These are phyloP conservation scores for Melanogaster broomeanus DNA, from an alignment of 768 basidiomycete species.

Conservation along the genomic window DNA sequence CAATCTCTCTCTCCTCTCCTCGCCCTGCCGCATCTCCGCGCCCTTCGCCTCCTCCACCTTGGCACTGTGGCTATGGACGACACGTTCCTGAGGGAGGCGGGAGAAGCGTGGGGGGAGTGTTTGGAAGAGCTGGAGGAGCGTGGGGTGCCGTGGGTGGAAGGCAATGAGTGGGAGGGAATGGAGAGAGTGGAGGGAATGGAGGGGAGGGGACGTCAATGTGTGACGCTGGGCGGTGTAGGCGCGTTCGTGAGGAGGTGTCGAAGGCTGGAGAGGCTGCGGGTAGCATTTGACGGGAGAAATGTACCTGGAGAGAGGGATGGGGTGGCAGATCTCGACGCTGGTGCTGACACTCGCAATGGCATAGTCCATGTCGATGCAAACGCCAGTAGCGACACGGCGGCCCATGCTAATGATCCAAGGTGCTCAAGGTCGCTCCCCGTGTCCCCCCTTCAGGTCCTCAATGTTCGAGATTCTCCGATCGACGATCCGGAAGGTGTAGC, in stretches of 20 bases:
- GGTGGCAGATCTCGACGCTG: background rate
- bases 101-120: conserved; percentile 25
- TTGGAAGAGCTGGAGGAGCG: conserved; percentile 29
- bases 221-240: conserved; percentile 25
- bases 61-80: conserved; percentile 31
- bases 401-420: background rate
- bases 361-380: background rate
- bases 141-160: conserved; percentile 28
- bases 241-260: conserved; percentile 19
- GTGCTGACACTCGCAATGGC: background rate
- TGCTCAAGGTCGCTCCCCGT: background rate
- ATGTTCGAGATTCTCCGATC: conserved; percentile 30
- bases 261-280: conserved; percentile 14
- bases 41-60: conserved; percentile 23
- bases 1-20: conserved; percentile 26
- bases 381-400: background rate
- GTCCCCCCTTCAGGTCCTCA: conserved; percentile 22
- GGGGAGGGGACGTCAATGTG: too few species aligned
- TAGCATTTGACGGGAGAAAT: conserved; percentile 28
- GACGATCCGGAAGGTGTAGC: conserved; percentile 26
- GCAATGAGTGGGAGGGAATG: conserved; percentile 13
- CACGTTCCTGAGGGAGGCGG: conserved; percentile 25
- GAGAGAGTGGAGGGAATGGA: conserved; percentile 8
- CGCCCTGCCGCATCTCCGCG: conserved; percentile 17
- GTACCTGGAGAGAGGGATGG: background rate